Base-by-base conservation (phyloP, 495 filamentous ascomycete species). In the Xylaria flabelliformis region DNA sequence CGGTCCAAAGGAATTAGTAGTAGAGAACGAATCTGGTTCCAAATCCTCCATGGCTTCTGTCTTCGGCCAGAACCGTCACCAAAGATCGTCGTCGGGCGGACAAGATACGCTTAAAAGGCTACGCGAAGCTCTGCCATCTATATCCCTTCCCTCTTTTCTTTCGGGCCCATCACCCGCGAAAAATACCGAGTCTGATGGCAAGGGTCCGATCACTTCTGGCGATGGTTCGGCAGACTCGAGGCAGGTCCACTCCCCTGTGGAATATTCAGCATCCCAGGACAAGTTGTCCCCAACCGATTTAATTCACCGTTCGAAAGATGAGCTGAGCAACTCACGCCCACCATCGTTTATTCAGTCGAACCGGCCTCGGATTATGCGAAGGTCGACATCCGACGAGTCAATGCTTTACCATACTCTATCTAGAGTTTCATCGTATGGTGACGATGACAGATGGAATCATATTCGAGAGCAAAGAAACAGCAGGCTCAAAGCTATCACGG, bases 401-500 rank as follows among this genome's bases (percentile, higher is more conserved):
- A 80, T 96, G 62, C 86, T 92, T 15, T 89, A 89, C 69, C 84
- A 87, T 74, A 84, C 89, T 1, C 84, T 93, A 1, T 97, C 94
- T 0, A 85, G 88, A 9, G 91, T 91, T 0, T 94, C 94, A 0
- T 97, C 95, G 1, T 83, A 97, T 7, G 95, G 95, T 2, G 93
- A 97, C 75, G 94, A 96, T 72, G 87, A 89, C n/a, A 88, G 91
- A 56, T 98, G 95, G 80, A 87, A 91, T 64, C 85, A 95, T 81
- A 88, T 97, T 8, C 88, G 91, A 58, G 88, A 90, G 63, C 90
- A 93, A 77, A 91, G 94, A 67, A 98, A 98, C 74, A 93, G 92
- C 69, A 88, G 95, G 39, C 83, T 96, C 74, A 97, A 97, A 82
- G 95, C 95, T 3, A 96, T 98, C 80, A 91, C 90, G 75, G 95